Base-by-base conservation (phyloP, 345 rosid genomes). In the Eucalyptus decipiens region DNA sequence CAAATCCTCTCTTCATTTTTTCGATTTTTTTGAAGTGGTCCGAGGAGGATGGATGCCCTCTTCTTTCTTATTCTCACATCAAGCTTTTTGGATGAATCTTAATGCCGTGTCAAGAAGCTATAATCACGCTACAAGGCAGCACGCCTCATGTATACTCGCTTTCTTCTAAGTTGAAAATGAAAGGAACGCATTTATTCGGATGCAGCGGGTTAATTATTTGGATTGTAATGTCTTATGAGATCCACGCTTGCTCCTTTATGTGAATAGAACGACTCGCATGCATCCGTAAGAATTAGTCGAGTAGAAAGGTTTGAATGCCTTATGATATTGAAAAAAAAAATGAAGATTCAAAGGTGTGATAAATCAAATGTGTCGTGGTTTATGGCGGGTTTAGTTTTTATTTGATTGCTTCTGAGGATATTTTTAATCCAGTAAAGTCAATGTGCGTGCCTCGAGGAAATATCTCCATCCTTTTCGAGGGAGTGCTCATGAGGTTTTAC, bases 281-380 rank as follows among this genome's bases (percentile, higher is more conserved):
- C 45, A 72, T 72, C 6, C 15, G 5, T 6, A 8, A 72, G 5
- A 72, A 72, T 37, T 37, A 37, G 8, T 72, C 3, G 2, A 72
- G 81, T 72, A 0, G 2, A 72, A 37, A 72, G 8, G 0, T 37
- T 72, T 3, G 7, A 23, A 19, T 72, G 1, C 1, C 45, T 37
- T 8, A 0, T 72, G 45, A 72, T 34, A 37, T 34, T 32, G 1
- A 5, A 72, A 10, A 72, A 8, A 8, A 34, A 17, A 2, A 30
- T 0, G 10, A 67, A 16, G 40, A 67, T 14, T n/a, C 21, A 4
- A 67, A 34, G 11, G 21, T 17, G 26, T 9, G 23, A 34, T 37
- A 34, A 18, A 34, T 69, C 6, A 32, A 16, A 34, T 9, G 42
- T 34, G 24, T 1, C 0, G 13, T 34, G 42, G 13, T 0, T 69